A percentile compares a stretch with the other conserved stretches of the same genome.
phyloP scores from a whole-genome alignment of 2,329 filamentous ascomycete genomes.

The Penicillium sp. region DNA sequence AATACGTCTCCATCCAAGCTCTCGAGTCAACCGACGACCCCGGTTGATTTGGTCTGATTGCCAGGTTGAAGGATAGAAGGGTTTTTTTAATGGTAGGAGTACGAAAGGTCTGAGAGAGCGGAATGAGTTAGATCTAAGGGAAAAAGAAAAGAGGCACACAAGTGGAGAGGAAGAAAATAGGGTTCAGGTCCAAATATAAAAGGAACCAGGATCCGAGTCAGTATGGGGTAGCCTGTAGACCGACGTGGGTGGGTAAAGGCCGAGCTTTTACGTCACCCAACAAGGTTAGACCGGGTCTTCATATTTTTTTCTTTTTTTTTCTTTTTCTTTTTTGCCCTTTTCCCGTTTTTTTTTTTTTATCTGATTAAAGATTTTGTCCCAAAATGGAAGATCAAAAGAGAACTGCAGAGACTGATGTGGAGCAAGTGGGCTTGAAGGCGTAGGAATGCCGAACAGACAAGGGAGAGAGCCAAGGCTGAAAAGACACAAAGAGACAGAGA shows the following conservation, averaged over 20 bases:
- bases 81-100: constrained; percentile 1
- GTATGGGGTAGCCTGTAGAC: constrained; percentile 25
- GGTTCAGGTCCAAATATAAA: constrained; percentile 25
- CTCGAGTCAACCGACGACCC: constrained; percentile 22
- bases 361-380: constrained; percentile 11
- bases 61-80: constrained; percentile 3
- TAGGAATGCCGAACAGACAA: constrained; percentile 26
- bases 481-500: constrained; percentile 5
- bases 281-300: constrained; percentile 17
- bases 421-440: constrained; percentile 15
- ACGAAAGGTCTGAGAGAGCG: constrained; percentile 1
- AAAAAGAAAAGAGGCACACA: constrained; percentile 14
- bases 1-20: constrained; percentile 84
- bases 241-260: constrained; percentile 17
- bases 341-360: constrained; percentile 13
- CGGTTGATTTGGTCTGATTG: constrained; percentile 12
- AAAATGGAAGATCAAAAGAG: constrained; percentile 12
- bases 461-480: constrained; percentile 11
- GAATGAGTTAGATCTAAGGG: constrained; percentile 14
- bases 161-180: constrained; percentile 16
- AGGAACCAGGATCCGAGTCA: constrained; percentile 21
- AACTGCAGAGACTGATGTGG: constrained; percentile 27
- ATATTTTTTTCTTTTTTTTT: constrained; percentile 13
- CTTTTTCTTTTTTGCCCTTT: constrained; percentile 6
- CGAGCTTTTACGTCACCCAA: constrained; percentile 28